phyloP scores from a whole-genome alignment of 768 basidiomycete species.

The Thelephora ganbajun region DNA sequence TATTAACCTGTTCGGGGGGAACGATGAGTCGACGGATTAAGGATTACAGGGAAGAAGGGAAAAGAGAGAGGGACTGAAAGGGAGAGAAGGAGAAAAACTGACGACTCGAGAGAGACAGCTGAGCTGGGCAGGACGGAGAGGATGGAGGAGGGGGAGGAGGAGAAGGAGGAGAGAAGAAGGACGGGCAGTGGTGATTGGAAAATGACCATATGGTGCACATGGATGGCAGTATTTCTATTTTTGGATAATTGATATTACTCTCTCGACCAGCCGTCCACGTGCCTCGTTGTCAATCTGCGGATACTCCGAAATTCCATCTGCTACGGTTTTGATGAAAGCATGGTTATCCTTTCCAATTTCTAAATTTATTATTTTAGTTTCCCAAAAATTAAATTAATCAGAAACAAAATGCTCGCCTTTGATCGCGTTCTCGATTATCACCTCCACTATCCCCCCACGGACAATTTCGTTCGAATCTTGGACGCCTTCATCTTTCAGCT shows the following conservation, averaged over 20 bases:
- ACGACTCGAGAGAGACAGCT: constrained; percentile 9
- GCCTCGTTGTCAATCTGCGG: too few relatives aligned
- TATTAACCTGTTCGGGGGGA: constrained; percentile 7
- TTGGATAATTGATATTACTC: too few relatives aligned
- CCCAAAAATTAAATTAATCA: too few relatives aligned
- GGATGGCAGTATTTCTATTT: too few relatives aligned
- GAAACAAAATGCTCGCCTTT: constrained; percentile 36
- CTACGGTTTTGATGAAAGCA: too few relatives aligned
- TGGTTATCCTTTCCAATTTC: too few relatives aligned
- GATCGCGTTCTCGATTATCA: constrained; percentile 61
- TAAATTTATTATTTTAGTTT: too few relatives aligned
- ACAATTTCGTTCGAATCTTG: constrained; percentile 50
- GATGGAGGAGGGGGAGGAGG: constrained; percentile 6
- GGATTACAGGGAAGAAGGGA: constrained; percentile 14
- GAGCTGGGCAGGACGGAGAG: constrained; percentile 3
- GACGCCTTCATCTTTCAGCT: constrained; percentile 22
- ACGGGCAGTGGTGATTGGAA: too few relatives aligned
- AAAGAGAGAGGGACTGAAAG: constrained; percentile 12
- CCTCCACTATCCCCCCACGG: constrained; percentile 66
- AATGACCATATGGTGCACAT: too few relatives aligned
- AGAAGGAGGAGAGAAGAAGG: constrained; percentile 2
- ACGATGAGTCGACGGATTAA: constrained; percentile 7
- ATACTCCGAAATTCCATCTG: too few relatives aligned
- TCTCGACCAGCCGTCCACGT: too few relatives aligned
- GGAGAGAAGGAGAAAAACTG: constrained; percentile 9